Evolutionary conservation across 2,329 filamentous ascomycete genomes (phyloP), one percentile per base, ranked within the genome.

Genomic region (Colletotrichum sp.): DNA sequence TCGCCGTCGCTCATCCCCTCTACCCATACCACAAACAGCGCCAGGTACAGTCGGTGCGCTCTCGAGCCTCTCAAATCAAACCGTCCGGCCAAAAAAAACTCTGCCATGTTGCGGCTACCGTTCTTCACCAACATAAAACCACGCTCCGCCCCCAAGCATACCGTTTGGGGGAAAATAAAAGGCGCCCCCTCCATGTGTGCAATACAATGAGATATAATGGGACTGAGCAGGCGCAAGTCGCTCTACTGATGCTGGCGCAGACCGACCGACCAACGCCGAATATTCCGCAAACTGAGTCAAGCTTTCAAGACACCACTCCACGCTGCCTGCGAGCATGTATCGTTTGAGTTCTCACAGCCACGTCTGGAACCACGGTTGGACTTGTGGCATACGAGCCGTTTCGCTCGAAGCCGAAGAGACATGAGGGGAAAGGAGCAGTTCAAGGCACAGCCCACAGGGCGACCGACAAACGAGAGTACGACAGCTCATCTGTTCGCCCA

Each of bases 401-500:
- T 28, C 64, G 21, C 32, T 28, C 18, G 39, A 9, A 36, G 32
- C 26, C 32, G 30, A 18, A 30, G 24, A 52, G 43, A 26, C 9
- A n/a, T 24, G 63, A 36, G 18, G 18, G 32, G 48, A 39, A 24
- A 32, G 12, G 24, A 59, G 52, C 16, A 16, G 30, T 28, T 26
- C 36, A 28, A 64, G 28, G 34, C 24, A 32, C 39, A n/a, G 32
- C 7, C 15, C n/a, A 57, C 21, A 28, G 67, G 48, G 26, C n/a
- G 21, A 12, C 43, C 64, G 21, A 78, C 48, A 26, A 70, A n/a
- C 67, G 75, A 39, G 21, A 72, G 24, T 21, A 67, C 3, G 21
- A 72, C 43, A 52, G 21, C 28, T 92, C 86, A 96, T 86, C 93
- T 93, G 83, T 90, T 95, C 78, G 96, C 94, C 84, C 95, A 94